Base-by-base conservation (phyloP, 2,329 filamentous ascomycete genomes). In the Tothia fuscella region DNA sequence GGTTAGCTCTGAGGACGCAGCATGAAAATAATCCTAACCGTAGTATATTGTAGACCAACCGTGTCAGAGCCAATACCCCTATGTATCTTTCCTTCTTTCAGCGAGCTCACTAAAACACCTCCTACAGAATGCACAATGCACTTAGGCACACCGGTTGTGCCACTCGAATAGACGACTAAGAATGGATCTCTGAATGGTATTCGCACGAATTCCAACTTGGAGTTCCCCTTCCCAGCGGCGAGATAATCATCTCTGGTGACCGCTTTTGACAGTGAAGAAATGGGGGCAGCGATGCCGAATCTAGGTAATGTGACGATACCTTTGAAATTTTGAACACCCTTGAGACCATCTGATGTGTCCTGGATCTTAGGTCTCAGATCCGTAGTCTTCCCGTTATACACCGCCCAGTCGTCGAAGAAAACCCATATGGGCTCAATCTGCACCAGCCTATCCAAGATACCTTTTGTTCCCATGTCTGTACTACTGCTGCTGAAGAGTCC, bases 391-490 rank as follows among this genome's bases (percentile, higher is more conserved):
- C 82, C 82, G 50, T 89, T 89, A 51, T 93, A 93, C 3, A 89
- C 62, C 0, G 84, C 73, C 28, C 70, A 76, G 51, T 91, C 85
- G 51, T 93, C 86, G 53, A 89, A 78, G 55, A 93, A 91, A n/a
- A 93, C 67, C 55, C 76, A 83, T 58, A 75, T 79, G 3, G 86
- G 85, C 49, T 78, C 70, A 46, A 91, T 77, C 64, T 91, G 84
- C 37, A 78, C 61, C 20, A 83, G 67, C 25, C 85, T 67, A 58
- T 91, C 82, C 50, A 93, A 52, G 14, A 93, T 72, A 0, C 84
- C 85, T 47, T 79, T 78, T 12, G 80, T 77, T 0, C 85, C 85
- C 79, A 91, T 91, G 58, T 93, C 85, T 0, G 85, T 89, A 6
- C 78, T 83, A 41, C 74, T 80, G 36, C 75, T 82, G 49, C 76